phyloP scores from a whole-genome alignment of 352 stramenopile species.

The Pythium guiyangense region DNA sequence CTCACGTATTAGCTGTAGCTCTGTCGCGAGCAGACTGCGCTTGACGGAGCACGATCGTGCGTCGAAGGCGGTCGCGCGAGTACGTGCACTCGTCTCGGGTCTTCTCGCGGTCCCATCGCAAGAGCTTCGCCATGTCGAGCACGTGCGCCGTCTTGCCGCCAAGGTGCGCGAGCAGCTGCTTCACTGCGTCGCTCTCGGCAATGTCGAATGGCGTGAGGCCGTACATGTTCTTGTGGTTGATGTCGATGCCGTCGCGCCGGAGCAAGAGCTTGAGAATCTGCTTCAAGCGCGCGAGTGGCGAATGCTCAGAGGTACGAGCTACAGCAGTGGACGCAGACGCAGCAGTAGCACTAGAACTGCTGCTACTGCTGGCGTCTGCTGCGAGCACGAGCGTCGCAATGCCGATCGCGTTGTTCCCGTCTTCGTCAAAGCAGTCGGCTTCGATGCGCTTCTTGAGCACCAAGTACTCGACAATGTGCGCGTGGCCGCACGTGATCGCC shows the following conservation, averaged over 20 bases:
- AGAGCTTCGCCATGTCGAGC: slow-evolving; percentile 38
- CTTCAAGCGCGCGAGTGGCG: slow-evolving; percentile 13
- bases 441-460: slow-evolving; percentile 40
- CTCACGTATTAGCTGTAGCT: background rate
- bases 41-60: slow-evolving; percentile 18
- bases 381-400: slow-evolving; percentile 45
- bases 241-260: slow-evolving; percentile 28
- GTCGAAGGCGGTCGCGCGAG: slow-evolving; percentile 21
- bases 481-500: slow-evolving; percentile 47
- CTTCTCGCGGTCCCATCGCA: slow-evolving; percentile 45
- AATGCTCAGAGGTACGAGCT: too few species aligned
- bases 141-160: slow-evolving; percentile 37
- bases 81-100: slow-evolving; percentile 48
- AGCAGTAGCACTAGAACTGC: background rate
- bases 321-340: background rate
- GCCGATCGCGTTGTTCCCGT: slow-evolving; percentile 62
- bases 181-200: slow-evolving; percentile 34
- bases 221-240: slow-evolving; percentile 73
- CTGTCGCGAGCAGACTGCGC: background rate
- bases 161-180: slow-evolving; percentile 35
- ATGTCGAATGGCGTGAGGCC: slow-evolving; percentile 58
- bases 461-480: slow-evolving; percentile 38
- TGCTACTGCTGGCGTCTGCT: slow-evolving; percentile 1
- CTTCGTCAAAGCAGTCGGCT: slow-evolving; percentile 61
- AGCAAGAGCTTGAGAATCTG: slow-evolving; percentile 25